Evolutionary conservation across 1,284 basidiomycete species (phyloP).

Genomic region (Lignosus rhinocerotis): DNA sequence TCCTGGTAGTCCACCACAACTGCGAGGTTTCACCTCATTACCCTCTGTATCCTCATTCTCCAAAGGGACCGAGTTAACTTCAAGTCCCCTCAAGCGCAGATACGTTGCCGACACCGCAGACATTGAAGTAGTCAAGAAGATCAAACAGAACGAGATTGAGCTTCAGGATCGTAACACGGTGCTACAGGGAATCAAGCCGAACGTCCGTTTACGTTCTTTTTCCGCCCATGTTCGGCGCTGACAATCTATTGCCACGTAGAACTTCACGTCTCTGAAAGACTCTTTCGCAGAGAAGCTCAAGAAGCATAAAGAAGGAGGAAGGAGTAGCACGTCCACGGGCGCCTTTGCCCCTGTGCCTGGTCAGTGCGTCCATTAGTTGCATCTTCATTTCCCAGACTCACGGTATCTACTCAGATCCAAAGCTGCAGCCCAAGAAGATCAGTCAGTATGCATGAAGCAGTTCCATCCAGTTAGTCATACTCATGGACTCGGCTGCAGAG

Average conservation of each 20-base stretch:
- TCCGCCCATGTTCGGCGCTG: neutral
- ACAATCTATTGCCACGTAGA: constrained; percentile 46
- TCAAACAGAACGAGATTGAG: constrained; percentile 72
- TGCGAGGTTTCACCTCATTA: constrained; percentile 28
- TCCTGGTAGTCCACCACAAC: constrained; percentile 59
- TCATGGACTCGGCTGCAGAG: constrained; percentile 36
- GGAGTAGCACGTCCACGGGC: constrained; percentile 38
- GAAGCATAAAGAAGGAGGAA: constrained; percentile 64
- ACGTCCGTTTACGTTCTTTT: constrained; percentile 45
- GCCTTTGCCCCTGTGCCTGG: constrained; percentile 16
- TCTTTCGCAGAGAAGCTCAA: constrained; percentile 76
- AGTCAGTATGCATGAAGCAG: constrained; percentile 41
- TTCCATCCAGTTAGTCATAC: neutral
- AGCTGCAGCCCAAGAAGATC: constrained; percentile 60
- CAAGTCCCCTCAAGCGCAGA: constrained; percentile 65
- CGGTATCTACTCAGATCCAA: constrained; percentile 41
- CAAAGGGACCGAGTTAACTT: constrained; percentile 38
- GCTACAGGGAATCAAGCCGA: constrained; percentile 72
- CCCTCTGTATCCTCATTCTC: constrained; percentile 40
- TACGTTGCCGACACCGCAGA: constrained; percentile 82
- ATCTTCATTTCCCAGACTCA: neutral
- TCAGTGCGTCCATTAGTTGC: constrained; percentile 12
- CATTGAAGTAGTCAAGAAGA: constrained; percentile 81
- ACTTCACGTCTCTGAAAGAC: constrained; percentile 66
- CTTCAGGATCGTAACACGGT: constrained; percentile 76